Base-by-base conservation (phyloP, 805 yeast species). In the Candida chilensis region DNA sequence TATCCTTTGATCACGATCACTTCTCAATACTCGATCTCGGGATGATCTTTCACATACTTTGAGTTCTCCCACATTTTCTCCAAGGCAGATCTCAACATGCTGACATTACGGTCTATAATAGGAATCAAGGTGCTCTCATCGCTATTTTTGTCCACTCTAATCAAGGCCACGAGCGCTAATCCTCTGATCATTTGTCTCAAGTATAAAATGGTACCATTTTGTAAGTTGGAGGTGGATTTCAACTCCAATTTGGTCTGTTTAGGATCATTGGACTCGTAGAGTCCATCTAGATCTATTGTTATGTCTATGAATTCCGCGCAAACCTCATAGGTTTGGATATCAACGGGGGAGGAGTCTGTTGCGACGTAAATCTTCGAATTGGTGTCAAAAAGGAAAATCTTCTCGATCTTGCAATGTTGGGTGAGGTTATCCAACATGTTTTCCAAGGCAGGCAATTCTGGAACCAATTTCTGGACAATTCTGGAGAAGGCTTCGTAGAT, bases 291-390 rank as follows among this genome's bases (percentile, higher is more conserved):
- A 47, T 92, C 97, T 16, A 87, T 79, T 3, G 95, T 79, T 11
- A 90, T 92, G 52, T 92, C 97, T 27, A 92, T 90, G 47, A 92
- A 92, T 47, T 92, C 97, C 0, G 96, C 94, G 54, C 97, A 92
- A 2, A 90, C 94, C 51, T 92, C 96, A 50, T 92, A 92, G 0
- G 94, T 84, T 47, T 87, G 95, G 24, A 86, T 81, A 55, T 90
- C 97, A 24, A 90, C 95, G 0, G 97, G 96, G 2, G 88, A 78
- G 0, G 95, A 83, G 52, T 92, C 98, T 0, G 97, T 90, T 4
- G 96, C 96, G 29, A 90, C 87, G 49, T 90, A 92, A 14, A 92
- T 84, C 50, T 92, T 92, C 12, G 95, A 82, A 46, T 84, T 83
- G 16, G 90, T 75, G 49, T 92, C 98, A 45, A 92, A 90, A 34